phyloP scores from a whole-genome alignment of 441 rosid species.

The Pelargonium fulgidum region DNA sequence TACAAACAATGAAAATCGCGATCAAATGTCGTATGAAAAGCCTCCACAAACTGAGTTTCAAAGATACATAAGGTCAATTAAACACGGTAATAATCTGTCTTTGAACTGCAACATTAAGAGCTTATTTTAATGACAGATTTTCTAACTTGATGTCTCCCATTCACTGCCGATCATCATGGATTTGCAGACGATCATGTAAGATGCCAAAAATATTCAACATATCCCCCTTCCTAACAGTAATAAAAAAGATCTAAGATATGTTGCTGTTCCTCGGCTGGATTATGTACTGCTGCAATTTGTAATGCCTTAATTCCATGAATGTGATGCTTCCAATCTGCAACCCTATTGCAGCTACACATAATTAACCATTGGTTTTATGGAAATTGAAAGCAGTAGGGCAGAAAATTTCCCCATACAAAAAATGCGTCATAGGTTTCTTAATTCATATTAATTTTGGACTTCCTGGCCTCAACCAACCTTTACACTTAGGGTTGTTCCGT shows the following conservation, averaged over 20 bases:
- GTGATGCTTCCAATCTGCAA: conserved; percentile 6
- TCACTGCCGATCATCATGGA: background rate
- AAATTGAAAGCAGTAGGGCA: no score
- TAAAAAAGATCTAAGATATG: no score
- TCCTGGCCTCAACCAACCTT: no score
- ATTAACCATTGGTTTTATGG: background rate
- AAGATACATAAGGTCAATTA: conserved; percentile 37
- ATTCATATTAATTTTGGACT: no score
- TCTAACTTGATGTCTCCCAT: background rate
- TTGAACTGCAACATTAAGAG: conserved; percentile 1
- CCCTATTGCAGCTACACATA: background rate
- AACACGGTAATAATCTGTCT: conserved; percentile 38
- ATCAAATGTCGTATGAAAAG: conserved; percentile 44
- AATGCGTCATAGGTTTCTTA: no score
- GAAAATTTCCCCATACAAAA: no score
- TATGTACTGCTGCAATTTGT: background rate
- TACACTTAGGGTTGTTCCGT: no score
- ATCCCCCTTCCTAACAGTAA: no score
- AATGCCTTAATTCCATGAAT: background rate
- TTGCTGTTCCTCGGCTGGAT: background rate
- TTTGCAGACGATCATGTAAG: background rate
- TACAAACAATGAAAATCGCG: conserved; percentile 40
- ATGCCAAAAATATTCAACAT: background rate
- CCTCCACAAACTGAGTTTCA: conserved; percentile 58
- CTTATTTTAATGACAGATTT: background rate